These are phyloP conservation scores for Geranomyces michiganensis DNA, from an alignment of 192 early-diverging fungal genomes.

Conservation along the genomic window DNA sequence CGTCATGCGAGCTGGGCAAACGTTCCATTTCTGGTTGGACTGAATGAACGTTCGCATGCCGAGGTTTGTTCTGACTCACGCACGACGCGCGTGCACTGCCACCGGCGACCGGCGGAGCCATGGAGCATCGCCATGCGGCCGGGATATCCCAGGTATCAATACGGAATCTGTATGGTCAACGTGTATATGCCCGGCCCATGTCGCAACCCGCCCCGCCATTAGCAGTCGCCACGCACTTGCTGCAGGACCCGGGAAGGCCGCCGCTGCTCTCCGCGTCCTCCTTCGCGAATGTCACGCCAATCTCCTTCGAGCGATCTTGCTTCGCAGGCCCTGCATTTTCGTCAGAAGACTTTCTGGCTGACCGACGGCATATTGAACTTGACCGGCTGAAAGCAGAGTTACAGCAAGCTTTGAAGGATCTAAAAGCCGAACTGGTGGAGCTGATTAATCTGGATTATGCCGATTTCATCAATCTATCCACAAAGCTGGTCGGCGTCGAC, in stretches of 20 bases:
- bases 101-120: no score
- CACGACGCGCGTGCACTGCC: no score
- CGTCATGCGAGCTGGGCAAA: not conserved
- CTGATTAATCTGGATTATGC: conserved; percentile 79
- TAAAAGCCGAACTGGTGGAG: conserved; percentile 77
- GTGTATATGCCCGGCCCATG: no score
- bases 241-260: not conserved
- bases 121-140: no score
- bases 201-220: no score
- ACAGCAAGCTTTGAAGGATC: conserved; percentile 53
- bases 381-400: conserved; percentile 69
- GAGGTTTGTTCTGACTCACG: no score
- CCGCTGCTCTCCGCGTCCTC: not conserved
- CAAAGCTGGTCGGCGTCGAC: conserved; percentile 75
- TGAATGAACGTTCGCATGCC: no score
- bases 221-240: no score
- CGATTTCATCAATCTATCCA: conserved; percentile 80
- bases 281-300: conserved; percentile 22
- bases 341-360: conserved; percentile 64
- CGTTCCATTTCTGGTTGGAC: conserved; percentile 25
- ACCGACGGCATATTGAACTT: conserved; percentile 66
- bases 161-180: no score
- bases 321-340: conserved; percentile 46
- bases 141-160: no score
- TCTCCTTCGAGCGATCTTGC: conserved; percentile 27